Base-by-base conservation (phyloP, 116 monocot genomes). In the Trichopus zeylanicus region DNA sequence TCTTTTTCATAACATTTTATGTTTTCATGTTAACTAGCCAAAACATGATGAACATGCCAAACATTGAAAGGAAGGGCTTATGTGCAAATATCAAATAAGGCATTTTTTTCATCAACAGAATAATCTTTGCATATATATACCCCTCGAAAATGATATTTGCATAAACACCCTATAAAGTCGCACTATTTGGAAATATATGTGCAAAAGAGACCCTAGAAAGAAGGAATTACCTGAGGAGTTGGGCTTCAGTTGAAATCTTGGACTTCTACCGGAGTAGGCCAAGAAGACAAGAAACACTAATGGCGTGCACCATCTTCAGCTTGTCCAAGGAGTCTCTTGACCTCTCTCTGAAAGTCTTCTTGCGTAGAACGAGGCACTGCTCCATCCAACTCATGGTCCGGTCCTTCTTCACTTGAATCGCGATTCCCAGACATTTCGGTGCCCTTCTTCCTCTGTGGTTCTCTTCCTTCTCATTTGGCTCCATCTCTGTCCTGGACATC, bases 241-340 rank as follows among this genome's bases (percentile, higher is more conserved):
- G 75, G 13, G 94, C 89, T 71, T 94, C 94, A 39, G 75, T 89
- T 26, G 48, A 75, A 23, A 23, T 86, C 26, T 81, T 82, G 22
- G 94, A 94, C 66, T 86, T 85, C 94, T 89, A 94, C 94, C 94
- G 89, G n/a, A 94, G 81, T 27, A 89, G 73, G 11, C 94, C 94
- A 26, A 94, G 61, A 6, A 94, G 73, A 60, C 75, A 11, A 27
- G 85, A 89, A 11, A 89, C 94, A 48, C 93, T 89, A 69, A 93
- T 58, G 9, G 94, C 63, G 55, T 94, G 94, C 2, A 75, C 29
- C 28, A 94, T 54, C 35, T 83, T 85, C 30, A 94, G 29, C 67
- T 78, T 86, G 57, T 89, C 94, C 0, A 85, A 66, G 52, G 89
- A 94, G 57, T 94, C 89, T 38, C 69, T 55, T 32, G 67, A 63